Evolutionary conservation across 1,284 basidiomycete genomes (phyloP).

Genomic region (Volvariella volvacea): DNA sequence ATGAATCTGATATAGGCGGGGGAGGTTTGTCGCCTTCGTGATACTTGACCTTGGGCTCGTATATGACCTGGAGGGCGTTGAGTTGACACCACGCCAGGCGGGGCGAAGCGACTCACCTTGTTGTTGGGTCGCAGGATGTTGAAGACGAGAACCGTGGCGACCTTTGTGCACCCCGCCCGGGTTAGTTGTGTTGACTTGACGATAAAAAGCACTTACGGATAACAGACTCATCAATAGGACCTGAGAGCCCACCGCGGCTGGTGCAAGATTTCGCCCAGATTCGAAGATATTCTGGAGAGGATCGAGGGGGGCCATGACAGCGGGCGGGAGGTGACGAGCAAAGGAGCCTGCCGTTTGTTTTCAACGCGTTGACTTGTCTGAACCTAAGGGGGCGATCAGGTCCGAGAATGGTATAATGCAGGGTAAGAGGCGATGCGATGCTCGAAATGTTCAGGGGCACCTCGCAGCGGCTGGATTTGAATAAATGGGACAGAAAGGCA

Average conservation of each 20-base stretch:
- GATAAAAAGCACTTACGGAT: slow-evolving; percentile 42
- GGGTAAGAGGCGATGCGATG: too few species aligned
- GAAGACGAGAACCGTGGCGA: slow-evolving; percentile 63
- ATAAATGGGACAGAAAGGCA: too few species aligned
- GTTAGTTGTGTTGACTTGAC: slow-evolving; percentile 5
- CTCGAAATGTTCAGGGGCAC: too few species aligned
- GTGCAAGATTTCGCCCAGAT: slow-evolving; percentile 57
- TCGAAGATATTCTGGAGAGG: slow-evolving; percentile 11
- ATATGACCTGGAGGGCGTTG: slow-evolving; percentile 39
- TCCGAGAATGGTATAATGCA: background rate
- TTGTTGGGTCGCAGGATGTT: slow-evolving; percentile 76
- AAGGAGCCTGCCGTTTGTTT: background rate
- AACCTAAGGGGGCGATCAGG: background rate
- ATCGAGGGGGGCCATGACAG: slow-evolving; percentile 1
- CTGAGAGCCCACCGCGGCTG: slow-evolving; percentile 80
- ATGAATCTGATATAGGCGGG: slow-evolving; percentile 74
- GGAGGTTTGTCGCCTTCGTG: slow-evolving; percentile 77
- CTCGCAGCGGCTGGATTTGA: too few species aligned
- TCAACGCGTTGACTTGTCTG: background rate
- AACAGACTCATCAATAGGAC: slow-evolving; percentile 65
- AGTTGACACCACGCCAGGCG: background rate
- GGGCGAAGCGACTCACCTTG: slow-evolving; percentile 42
- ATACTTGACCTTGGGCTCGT: slow-evolving; percentile 87
- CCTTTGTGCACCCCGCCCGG: too few species aligned
- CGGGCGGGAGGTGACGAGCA: background rate